Evolutionary conservation across 345 rosid species (phyloP), one percentile per base, ranked within the genome.

Genomic region (Rhodamnia argentea): DNA sequence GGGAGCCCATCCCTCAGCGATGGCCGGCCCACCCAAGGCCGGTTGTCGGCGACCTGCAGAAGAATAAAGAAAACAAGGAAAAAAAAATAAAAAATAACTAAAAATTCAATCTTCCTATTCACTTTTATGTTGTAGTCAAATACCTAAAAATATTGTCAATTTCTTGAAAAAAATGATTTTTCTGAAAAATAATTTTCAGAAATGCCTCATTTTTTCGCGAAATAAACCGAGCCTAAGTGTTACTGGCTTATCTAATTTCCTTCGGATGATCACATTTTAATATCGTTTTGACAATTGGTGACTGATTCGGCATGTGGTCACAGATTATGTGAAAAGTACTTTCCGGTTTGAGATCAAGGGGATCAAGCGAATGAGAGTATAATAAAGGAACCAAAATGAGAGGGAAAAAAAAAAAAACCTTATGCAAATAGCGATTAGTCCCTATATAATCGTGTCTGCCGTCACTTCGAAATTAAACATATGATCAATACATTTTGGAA

Each of bases 241-340:
- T 8, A 56, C 2, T 3, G 11, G n/a, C 26, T 56, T 56, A 11
- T 56, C 4, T 23, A 4, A 22, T 56, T 56, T 10, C n/a, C 5
- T 4, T 56, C 5, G 10, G 11, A 57, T 23, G n/a, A 59, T n/a
- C 16, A 59, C 18, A 59, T 59, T 13, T 7, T n/a, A 13, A n/a
- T 2, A 13, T n/a, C 4, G 0, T 5, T n/a, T 13, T 13, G 27
- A 59, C 70, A n/a, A n/a, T n/a, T 6, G 2, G 2, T 12, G 13
- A 26, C 12, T n/a, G 32, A 12, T 5, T 6, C 13, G 16, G 27
- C 13, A 27, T 29, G 37, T 3, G 70, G 32, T 59, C 64, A 12
- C 2, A 6, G 29, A 5, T 58, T 26, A 58, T 58, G 27, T 57
- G 27, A 5, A 57, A 24, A 10, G 4, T 57, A 58, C 3, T 3